phyloP scores from a whole-genome alignment of 306 rosid genomes.

The Corylus americana region DNA sequence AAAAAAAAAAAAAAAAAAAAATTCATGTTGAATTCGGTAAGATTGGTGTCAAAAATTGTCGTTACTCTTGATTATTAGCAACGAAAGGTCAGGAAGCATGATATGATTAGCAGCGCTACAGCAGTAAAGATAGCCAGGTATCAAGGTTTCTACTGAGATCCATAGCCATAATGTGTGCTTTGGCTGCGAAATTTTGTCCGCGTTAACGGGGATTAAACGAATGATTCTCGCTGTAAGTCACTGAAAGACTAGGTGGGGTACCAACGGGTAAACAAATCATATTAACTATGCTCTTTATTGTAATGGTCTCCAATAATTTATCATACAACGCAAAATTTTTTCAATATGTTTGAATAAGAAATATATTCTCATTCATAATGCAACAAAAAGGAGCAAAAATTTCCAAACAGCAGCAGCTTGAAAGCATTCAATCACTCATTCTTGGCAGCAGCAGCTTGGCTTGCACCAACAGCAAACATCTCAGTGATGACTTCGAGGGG shows the following conservation, averaged over 20 bases:
- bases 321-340: background rate
- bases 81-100: no score
- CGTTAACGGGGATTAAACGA: background rate
- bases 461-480: slow-evolving; percentile 70
- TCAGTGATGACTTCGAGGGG: slow-evolving; percentile 86
- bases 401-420: background rate
- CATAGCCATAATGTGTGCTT: no score
- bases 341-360: background rate
- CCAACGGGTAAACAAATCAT: background rate
- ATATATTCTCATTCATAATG: slow-evolving; percentile 9
- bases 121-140: no score
- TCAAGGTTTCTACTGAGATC: no score
- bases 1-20: no score
- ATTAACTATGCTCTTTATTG: background rate
- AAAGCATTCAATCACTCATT: slow-evolving; percentile 31
- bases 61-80: no score
- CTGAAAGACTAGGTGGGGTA: background rate
- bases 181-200: no score
- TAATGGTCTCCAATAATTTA: background rate
- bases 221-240: background rate
- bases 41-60: no score
- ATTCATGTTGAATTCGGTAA: no score
- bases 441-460: slow-evolving; percentile 49
- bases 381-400: background rate
- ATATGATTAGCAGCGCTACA: no score